Conservation (phyloP, 169 alveolate species). For the Plasmodium ovale region DNA sequence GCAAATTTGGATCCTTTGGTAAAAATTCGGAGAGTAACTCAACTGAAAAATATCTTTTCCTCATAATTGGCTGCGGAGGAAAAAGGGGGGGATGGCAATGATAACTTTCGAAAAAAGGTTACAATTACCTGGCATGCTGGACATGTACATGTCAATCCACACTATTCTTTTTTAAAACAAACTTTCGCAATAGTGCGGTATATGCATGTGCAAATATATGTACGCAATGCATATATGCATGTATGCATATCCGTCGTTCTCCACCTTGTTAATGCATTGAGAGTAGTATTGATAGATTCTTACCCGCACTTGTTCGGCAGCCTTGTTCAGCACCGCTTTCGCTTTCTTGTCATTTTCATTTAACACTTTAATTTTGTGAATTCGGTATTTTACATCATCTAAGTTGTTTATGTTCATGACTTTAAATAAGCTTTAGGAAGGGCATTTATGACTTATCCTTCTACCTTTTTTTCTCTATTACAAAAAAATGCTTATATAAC, state of each 20-base stretch:
- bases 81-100: no score
- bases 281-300: background rate
- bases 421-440: background rate
- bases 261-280: background rate
- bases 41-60: slow-evolving; percentile 48
- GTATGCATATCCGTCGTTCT: background rate
- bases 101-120: no score
- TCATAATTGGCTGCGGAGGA: slow-evolving; percentile 59
- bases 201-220: background rate
- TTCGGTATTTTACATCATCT: slow-evolving; percentile 65
- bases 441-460: background rate
- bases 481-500: no score
- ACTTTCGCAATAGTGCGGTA: background rate
- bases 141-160: no score
- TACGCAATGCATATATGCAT: background rate
- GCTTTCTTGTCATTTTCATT: slow-evolving; percentile 65
- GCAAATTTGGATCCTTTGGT: slow-evolving; percentile 35
- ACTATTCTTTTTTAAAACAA: no score
- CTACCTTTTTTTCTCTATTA: no score
- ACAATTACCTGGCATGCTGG: no score
- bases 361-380: slow-evolving; percentile 52
- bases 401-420: slow-evolving; percentile 42
- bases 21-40: slow-evolving; percentile 60
- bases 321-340: slow-evolving; percentile 41
- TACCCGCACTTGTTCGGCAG: slow-evolving; percentile 72